Conservation (phyloP, 768 basidiomycete species). For the Lactarius sp. region DNA sequence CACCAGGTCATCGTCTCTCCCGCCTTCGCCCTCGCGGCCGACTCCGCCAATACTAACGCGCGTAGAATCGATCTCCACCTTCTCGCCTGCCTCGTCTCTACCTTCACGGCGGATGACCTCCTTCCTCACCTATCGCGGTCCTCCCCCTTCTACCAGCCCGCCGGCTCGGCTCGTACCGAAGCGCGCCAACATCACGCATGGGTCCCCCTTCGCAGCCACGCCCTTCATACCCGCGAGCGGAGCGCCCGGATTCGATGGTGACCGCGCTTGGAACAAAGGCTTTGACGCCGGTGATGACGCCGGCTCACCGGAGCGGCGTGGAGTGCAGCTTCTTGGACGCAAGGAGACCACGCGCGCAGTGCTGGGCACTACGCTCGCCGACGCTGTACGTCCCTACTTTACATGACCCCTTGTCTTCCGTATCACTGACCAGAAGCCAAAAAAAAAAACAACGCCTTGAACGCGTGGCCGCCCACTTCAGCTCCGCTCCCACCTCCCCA, state of each 20-base stretch:
- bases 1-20: constrained; percentile 31
- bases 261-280: constrained; percentile 63
- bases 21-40: constrained; percentile 33
- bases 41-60: constrained; percentile 36
- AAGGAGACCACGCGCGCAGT: constrained; percentile 50
- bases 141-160: constrained; percentile 17
- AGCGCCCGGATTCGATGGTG: constrained; percentile 76
- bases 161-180: constrained; percentile 1
- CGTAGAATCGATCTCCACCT: constrained; percentile 32
- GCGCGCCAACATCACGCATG: constrained; percentile 35
- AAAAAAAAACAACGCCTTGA: not conserved
- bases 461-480: constrained; percentile 28
- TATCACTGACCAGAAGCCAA: not conserved
- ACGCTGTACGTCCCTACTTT: constrained; percentile 44
- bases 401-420: not conserved
- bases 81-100: constrained; percentile 39
- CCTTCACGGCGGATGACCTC: constrained; percentile 51
- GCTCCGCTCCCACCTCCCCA: constrained; percentile 70
- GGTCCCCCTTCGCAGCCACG: constrained; percentile 47
- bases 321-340: constrained; percentile 50
- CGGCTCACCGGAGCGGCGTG: constrained; percentile 33
- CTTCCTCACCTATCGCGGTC: constrained; percentile 35
- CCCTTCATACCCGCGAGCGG: constrained; percentile 47
- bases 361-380: constrained; percentile 49
- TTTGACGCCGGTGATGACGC: constrained; percentile 39